phyloP scores from a whole-genome alignment of 441 rosid species.

The Kokia cookei region DNA sequence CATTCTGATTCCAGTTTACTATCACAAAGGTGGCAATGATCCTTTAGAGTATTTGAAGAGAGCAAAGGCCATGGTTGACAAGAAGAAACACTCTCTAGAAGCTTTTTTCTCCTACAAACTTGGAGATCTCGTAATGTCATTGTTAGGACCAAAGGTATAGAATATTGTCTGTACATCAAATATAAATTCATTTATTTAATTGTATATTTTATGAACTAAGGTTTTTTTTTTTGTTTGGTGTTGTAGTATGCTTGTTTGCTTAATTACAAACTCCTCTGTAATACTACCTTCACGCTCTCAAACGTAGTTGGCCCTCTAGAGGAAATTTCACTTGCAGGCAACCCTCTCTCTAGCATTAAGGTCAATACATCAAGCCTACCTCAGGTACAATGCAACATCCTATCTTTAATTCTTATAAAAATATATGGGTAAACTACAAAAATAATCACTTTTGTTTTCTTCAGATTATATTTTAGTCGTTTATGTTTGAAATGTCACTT shows the following conservation, averaged over 20 bases:
- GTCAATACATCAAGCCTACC: constrained; percentile 35
- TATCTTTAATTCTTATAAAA: background rate
- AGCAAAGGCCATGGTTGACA: constrained; percentile 42
- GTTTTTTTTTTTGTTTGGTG: background rate
- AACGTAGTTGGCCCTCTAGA: constrained; percentile 51
- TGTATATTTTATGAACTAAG: too few relatives aligned
- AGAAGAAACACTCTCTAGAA: constrained; percentile 43
- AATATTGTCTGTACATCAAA: too few relatives aligned
- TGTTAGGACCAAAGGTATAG: constrained; percentile 38
- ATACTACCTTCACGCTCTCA: constrained; percentile 45
- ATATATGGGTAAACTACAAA: too few relatives aligned
- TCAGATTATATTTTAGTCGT: too few relatives aligned
- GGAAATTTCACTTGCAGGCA: constrained; percentile 33
- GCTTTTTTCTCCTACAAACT: constrained; percentile 41
- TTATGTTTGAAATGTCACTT: too few relatives aligned
- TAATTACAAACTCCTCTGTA: constrained; percentile 37
- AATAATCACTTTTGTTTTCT: too few relatives aligned
- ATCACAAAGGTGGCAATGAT: constrained; percentile 11
- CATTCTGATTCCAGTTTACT: constrained; percentile 33
- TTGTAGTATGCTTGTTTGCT: constrained; percentile 34
- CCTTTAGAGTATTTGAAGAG: constrained; percentile 35
- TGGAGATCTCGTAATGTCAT: constrained; percentile 30
- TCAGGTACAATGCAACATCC: constrained; percentile 21
- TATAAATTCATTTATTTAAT: too few relatives aligned
- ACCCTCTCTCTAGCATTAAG: constrained; percentile 37